Evolutionary conservation across 768 basidiomycete species (phyloP), one percentile per base, ranked within the genome.

Genomic region (Tylopilus sp.): DNA sequence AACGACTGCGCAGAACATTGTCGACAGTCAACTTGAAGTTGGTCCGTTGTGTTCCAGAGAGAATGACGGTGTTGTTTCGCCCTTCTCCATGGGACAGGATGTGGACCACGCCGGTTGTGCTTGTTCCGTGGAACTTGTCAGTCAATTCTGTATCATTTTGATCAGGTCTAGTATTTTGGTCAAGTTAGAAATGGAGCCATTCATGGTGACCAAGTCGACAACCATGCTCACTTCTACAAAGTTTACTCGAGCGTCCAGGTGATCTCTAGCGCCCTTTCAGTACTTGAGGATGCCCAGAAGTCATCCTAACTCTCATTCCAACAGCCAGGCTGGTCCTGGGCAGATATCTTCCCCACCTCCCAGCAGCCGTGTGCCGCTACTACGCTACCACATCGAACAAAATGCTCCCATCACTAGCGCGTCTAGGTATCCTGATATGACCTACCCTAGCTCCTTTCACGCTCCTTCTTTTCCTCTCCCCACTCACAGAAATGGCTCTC

Each of bases 241-340:
- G 17, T 47, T 45, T 28, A 25, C 47, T 44, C 11, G 52, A 53
- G 49, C 40, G 57, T 62, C 57, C 44, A 59, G 52, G 60, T 26
- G 52, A 57, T 57, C 52, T 57, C 48, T 25, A 33, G 28, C 53
- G 12, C 26, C 56, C 53, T 17, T 55, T 53, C 52, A 28, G 41
- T 30, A 47, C 41, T 28, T 6, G 25, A 53, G 47, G 48, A 65
- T 66, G 63, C 43, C 58, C 28, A 47, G 56, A 51, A 57, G 56
- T 54, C 52, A 30, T 47, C 28, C 40, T 30, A 35, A 35, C 33
- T 44, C 48, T 40, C 57, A 41, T 28, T 52, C 47, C 18, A 45
- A 21, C 25, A 12, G 4, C 36, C 63, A 38, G 64, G 64, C 63
- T 55, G 64, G 63, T 33, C 61, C 63, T 58, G 61, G 41, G 18